Evolutionary conservation across 306 rosid genomes (phyloP), one percentile per base, ranked within the genome.

Genomic region (Trifolium dubium): DNA sequence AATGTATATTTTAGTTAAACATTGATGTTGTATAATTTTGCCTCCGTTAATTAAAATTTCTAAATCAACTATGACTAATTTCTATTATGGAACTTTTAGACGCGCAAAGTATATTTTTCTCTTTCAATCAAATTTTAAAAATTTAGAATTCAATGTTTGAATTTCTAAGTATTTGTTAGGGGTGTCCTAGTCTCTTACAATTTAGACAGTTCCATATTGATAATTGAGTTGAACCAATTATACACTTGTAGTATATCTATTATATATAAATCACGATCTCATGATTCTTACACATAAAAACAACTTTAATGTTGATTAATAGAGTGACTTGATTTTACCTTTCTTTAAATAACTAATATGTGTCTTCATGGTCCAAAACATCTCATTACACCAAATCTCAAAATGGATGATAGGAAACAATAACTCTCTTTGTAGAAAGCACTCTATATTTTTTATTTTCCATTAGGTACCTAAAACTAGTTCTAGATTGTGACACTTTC

Each of bases 401-500:
- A 34, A n/a, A 43, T 56, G 5, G 9, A 8, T 31, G 13, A 43
- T 31, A 66, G 17, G 28, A 51, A 47, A 77, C 35, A 30, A 40
- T 41, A 40, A 40, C 23, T 35, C 13, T 2, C 74, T 68, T 69
- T 69, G 46, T 59, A 49, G 60, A 78, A 69, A 53, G 13, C 46
- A 41, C 47, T 41, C 47, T 18, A n/a, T 41, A 46, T 62, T 37
- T 69, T 69, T 40, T 35, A 62, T 69, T 12, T 49, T 28, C 23
- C 17, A 31, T 62, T 69, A 74, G 35, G 11, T 43, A 13, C 69
- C 67, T 66, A 14, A 53, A 54, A 76, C 73, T 76, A 79, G 76
- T 74, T 41, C 64, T 28, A 62, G 84, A 70, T 10, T 41, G 76
- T 72, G 60, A 82, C 82, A 71, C 60, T 51, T 67, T 13, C 30